Conservation (phyloP, 305 asterid species). For the Fraxinus floribunda region DNA sequence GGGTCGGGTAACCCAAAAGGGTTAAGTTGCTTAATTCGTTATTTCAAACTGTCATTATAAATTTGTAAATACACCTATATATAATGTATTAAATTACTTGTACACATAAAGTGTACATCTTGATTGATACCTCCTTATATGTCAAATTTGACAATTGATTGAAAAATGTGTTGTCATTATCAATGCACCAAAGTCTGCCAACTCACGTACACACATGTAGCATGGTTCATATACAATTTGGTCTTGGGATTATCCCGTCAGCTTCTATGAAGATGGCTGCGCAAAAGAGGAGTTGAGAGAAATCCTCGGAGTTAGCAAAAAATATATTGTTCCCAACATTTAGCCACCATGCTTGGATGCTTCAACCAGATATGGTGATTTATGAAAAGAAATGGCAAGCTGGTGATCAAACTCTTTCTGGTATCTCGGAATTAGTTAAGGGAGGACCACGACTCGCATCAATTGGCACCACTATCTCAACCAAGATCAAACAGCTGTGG, state of each 20-base stretch:
- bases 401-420: neutral
- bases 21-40: too few species aligned
- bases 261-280: neutral
- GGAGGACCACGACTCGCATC: neutral
- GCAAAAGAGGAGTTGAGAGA: neutral
- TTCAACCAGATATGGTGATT: neutral
- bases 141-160: neutral
- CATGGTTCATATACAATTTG: neutral
- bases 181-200: too few species aligned
- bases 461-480: neutral
- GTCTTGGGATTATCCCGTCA: neutral
- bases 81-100: neutral
- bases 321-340: neutral
- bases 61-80: neutral
- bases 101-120: neutral
- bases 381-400: neutral
- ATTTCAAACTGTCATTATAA: neutral
- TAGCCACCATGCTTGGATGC: neutral
- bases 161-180: neutral
- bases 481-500: neutral
- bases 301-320: neutral
- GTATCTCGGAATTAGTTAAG: neutral
- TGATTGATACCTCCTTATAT: neutral
- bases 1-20: too few species aligned
- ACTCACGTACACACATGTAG: neutral